Evolutionary conservation across 805 yeast species (phyloP).

Genomic region (Candida loeiensis): DNA sequence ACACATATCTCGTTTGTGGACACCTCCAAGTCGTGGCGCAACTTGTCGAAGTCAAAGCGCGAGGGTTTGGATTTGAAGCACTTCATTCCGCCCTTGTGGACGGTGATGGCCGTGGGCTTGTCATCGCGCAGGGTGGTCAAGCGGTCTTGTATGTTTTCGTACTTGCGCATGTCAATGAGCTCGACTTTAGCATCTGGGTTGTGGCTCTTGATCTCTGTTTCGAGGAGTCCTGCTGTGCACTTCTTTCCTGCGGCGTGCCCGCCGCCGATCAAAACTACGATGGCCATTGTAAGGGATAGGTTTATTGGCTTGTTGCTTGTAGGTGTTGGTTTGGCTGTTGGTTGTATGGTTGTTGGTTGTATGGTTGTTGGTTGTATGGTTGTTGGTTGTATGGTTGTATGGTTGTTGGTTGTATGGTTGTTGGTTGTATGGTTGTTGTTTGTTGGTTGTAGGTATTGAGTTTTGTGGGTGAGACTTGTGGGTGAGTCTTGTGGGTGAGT

Average conservation of each 20-base stretch:
- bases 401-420: too few relatives aligned
- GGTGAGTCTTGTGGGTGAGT: too few relatives aligned
- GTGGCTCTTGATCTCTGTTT: constrained; percentile 19
- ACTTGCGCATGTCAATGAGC: constrained; percentile 45
- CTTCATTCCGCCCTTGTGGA: constrained; percentile 19
- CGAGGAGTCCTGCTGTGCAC: constrained; percentile 36
- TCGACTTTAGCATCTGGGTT: constrained; percentile 19
- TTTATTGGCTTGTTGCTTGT: too few relatives aligned
- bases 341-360: too few relatives aligned
- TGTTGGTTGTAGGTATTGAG: too few relatives aligned
- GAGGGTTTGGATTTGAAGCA: constrained; percentile 35
- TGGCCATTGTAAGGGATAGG: constrained; percentile 12
- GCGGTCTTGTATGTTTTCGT: constrained; percentile 26
- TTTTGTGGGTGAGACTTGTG: too few relatives aligned
- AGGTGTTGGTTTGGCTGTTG: too few relatives aligned
- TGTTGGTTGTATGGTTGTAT: too few relatives aligned
- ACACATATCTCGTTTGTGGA: constrained; percentile 25
- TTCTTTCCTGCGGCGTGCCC: constrained; percentile 60
- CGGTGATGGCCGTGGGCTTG: constrained; percentile 28
- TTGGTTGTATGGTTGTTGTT: too few relatives aligned
- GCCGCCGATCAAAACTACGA: constrained; percentile 53
- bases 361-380: too few relatives aligned
- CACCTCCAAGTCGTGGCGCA: constrained; percentile 22
- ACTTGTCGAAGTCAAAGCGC: constrained; percentile 35
- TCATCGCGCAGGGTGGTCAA: constrained; percentile 11